Conservation (phyloP, 768 basidiomycete genomes). For the Saitozyma podzolica region DNA sequence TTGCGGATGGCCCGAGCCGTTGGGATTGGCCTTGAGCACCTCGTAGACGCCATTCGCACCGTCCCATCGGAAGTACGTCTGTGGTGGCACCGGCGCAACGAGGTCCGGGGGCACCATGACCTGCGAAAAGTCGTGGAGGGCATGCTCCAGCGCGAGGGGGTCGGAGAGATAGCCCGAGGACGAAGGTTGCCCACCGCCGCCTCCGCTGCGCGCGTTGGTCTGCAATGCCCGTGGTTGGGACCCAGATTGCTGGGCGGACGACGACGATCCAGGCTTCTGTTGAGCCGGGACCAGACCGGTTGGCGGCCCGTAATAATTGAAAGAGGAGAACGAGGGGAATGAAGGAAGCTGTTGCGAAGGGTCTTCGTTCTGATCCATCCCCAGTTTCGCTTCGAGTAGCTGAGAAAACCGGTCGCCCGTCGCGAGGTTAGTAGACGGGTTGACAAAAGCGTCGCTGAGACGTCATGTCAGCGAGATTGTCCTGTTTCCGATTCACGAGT, state of each 20-base stretch:
- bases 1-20: too few species aligned
- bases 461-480: not conserved
- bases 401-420: constrained; percentile 41
- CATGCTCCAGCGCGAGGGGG: constrained; percentile 15
- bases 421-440: not conserved
- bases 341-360: not conserved
- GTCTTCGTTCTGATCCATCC: constrained; percentile 10
- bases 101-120: constrained; percentile 29
- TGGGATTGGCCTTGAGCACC: not conserved
- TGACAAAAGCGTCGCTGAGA: constrained; percentile 3
- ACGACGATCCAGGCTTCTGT: not conserved
- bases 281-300: not conserved
- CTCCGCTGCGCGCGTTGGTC: too few species aligned
- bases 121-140: constrained; percentile 20
- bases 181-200: too few species aligned
- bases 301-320: not conserved
- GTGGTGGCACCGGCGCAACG: constrained; percentile 22
- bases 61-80: constrained; percentile 3
- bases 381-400: constrained; percentile 37
- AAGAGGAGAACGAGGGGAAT: not conserved
- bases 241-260: not conserved
- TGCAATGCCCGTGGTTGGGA: too few species aligned
- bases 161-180: too few species aligned
- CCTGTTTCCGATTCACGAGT: not conserved
- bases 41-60: not conserved